These are phyloP conservation scores for Podospora bellae-mahoneyi DNA, from an alignment of 495 filamentous ascomycete species.

Conservation along the genomic window DNA sequence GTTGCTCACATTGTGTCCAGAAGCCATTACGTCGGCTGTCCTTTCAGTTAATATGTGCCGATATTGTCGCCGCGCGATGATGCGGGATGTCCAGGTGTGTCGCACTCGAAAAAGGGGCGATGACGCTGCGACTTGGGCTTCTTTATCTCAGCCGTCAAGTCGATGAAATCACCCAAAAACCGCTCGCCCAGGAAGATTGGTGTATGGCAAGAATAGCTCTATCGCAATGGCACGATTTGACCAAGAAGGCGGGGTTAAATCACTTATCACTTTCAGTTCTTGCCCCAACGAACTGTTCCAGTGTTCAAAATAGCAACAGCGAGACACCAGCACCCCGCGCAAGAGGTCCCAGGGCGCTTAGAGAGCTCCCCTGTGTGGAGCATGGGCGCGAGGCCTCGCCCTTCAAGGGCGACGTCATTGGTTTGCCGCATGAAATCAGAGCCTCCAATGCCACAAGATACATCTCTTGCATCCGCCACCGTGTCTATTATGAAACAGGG, in stretches of 20 bases:
- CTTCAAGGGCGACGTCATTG: slow-evolving; percentile 35
- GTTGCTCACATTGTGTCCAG: slow-evolving; percentile 48
- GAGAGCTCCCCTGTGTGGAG: slow-evolving; percentile 31
- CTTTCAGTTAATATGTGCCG: background rate
- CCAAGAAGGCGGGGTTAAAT: slow-evolving; percentile 20
- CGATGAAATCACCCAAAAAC: background rate
- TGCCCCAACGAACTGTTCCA: background rate
- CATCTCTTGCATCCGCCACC: slow-evolving; percentile 16
- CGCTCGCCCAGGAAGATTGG: background rate
- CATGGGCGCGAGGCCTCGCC: slow-evolving; percentile 31
- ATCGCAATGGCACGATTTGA: background rate
- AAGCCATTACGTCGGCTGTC: slow-evolving; percentile 38
- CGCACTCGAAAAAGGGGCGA: background rate
- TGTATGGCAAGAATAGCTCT: background rate
- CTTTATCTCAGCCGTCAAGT: background rate
- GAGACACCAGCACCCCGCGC: slow-evolving; percentile 24
- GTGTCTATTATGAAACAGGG: background rate
- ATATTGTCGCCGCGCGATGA: background rate
- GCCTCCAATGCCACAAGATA: background rate
- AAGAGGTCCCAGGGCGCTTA: slow-evolving; percentile 34
- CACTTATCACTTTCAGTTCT: slow-evolving; percentile 1
- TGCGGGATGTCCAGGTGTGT: background rate
- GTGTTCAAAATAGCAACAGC: slow-evolving; percentile 35
- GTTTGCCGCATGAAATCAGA: slow-evolving; percentile 14
- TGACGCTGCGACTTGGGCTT: background rate